Evolutionary conservation across 2,329 filamentous ascomycete genomes (phyloP).

Genomic region (Aspergillus quadricinctus): DNA sequence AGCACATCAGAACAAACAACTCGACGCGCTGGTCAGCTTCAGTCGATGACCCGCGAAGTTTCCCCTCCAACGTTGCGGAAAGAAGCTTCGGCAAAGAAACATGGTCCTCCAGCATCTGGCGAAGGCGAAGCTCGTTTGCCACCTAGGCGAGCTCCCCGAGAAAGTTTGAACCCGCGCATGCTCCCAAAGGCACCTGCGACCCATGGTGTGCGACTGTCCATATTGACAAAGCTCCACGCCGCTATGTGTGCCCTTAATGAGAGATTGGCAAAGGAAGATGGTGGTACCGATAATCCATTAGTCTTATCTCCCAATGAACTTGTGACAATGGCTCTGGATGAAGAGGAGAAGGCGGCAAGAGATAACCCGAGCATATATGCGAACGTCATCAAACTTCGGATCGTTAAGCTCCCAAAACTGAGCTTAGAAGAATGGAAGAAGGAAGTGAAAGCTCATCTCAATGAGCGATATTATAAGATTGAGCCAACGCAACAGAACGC

Average conservation of each 20-base stretch:
- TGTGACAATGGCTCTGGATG: conserved; percentile 46
- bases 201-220: conserved; percentile 38
- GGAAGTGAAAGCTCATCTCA: conserved; percentile 48
- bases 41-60: conserved; percentile 21
- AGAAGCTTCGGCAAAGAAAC: conserved; percentile 4
- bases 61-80: conserved; percentile 26
- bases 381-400: conserved; percentile 77
- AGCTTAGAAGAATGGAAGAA: conserved; percentile 65
- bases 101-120: not conserved
- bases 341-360: conserved; percentile 71
- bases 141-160: conserved; percentile 33
- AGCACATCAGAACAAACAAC: conserved; percentile 11
- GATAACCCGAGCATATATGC: conserved; percentile 68
- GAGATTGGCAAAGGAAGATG: conserved; percentile 29
- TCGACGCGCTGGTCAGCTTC: conserved; percentile 13
- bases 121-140: conserved; percentile 11
- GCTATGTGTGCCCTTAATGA: conserved; percentile 41
- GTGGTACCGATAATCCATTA: conserved; percentile 28
- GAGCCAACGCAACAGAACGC: conserved; percentile 26
- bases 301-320: conserved; percentile 42
- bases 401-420: conserved; percentile 75
- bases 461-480: conserved; percentile 34
- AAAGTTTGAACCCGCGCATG: conserved; percentile 44
- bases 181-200: conserved; percentile 40
- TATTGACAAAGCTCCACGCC: conserved; percentile 42